Conservation (phyloP, 1,284 basidiomycete genomes). For the Fomes fomentarius region DNA sequence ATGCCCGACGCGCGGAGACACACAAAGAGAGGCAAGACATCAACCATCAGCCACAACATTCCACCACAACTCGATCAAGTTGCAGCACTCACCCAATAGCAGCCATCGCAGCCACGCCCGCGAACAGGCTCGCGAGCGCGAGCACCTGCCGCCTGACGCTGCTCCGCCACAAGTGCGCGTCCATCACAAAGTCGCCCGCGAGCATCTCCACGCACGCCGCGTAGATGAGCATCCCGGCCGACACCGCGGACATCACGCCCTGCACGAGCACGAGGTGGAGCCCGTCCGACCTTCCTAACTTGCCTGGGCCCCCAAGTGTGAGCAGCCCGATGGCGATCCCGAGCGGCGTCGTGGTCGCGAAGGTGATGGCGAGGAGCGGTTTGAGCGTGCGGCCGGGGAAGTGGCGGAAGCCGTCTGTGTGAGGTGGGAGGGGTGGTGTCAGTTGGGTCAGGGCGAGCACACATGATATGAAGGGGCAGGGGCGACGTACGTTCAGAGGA, state of each 20-base stretch:
- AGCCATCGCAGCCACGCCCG: constrained; percentile 61
- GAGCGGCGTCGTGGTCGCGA: constrained; percentile 71
- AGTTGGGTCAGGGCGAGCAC: no score
- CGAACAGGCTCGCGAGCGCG: constrained; percentile 57
- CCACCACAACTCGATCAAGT: background rate
- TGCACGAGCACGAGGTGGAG: constrained; percentile 55
- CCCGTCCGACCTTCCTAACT: constrained; percentile 34
- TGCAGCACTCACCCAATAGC: constrained; percentile 44
- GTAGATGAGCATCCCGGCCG: constrained; percentile 79
- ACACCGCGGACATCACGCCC: constrained; percentile 75
- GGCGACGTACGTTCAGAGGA: constrained; percentile 23
- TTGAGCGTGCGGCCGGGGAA: constrained; percentile 42
- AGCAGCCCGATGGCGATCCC: constrained; percentile 65
- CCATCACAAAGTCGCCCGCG: constrained; percentile 76
- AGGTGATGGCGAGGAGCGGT: constrained; percentile 59
- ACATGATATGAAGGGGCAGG: background rate
- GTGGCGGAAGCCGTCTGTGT: constrained; percentile 17
- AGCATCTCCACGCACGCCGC: constrained; percentile 82
- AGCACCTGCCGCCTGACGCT: constrained; percentile 48
- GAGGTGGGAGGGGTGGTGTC: constrained; percentile 12
- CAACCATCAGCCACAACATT: no score
- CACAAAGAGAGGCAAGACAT: no score
- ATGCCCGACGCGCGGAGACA: no score
- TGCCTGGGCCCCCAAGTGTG: constrained; percentile 40
- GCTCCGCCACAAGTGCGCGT: constrained; percentile 49